phyloP scores from a whole-genome alignment of 352 stramenopile species.

The Thalassiosira livingstoniorum region DNA sequence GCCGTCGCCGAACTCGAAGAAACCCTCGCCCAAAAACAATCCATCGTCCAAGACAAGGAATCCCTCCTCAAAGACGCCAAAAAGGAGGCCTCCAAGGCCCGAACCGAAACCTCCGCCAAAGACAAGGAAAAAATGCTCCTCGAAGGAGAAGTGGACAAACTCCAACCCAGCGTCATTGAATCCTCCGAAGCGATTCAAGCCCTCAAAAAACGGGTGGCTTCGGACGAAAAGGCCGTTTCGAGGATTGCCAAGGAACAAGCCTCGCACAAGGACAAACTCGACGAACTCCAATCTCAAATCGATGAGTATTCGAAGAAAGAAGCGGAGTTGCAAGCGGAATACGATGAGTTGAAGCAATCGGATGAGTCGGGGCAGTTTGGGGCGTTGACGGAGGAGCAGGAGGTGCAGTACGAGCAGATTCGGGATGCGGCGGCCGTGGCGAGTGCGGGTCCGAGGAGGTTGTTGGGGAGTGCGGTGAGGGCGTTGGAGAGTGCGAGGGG shows the following conservation, averaged over 20 bases:
- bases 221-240: constrained; percentile 63
- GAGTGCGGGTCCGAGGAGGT: constrained; percentile 64
- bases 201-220: constrained; percentile 70
- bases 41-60: constrained; percentile 60
- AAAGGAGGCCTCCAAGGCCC: constrained; percentile 82
- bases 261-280: constrained; percentile 64
- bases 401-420: constrained; percentile 88
- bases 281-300: constrained; percentile 69
- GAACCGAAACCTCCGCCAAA: constrained; percentile 55
- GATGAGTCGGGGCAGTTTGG: constrained; percentile 53
- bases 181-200: constrained; percentile 77
- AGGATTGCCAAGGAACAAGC: constrained; percentile 72
- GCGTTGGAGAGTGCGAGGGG: constrained; percentile 72
- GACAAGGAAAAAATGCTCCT: constrained; percentile 78
- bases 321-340: constrained; percentile 90
- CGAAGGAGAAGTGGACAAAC: constrained; percentile 65
- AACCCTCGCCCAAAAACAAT: constrained; percentile 57
- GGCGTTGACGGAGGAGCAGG: constrained; percentile 82
- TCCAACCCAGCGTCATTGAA: constrained; percentile 78
- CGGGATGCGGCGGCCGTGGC: constrained; percentile 88
- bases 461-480: constrained; percentile 65
- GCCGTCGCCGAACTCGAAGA: constrained; percentile 61
- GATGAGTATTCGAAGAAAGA: constrained; percentile 88
- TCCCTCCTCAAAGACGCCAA: constrained; percentile 78
- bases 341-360: constrained; percentile 89